Conservation (phyloP, 768 basidiomycete species). For the Podaxis carcinomalis region DNA sequence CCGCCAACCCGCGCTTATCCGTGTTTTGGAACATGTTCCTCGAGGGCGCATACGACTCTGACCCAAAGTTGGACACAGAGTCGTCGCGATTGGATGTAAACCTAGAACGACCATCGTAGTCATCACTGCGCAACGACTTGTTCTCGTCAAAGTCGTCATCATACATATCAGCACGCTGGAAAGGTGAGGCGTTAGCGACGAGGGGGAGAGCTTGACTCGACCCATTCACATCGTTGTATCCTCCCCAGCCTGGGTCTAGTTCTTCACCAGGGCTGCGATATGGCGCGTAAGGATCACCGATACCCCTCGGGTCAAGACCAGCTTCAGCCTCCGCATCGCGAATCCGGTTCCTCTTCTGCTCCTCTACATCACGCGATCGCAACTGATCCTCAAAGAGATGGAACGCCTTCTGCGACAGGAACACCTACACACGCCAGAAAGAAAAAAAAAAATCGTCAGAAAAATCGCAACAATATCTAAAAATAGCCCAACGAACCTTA, state of each 20-base stretch:
- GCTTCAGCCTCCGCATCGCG: conserved; percentile 74
- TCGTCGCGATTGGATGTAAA: conserved; percentile 79
- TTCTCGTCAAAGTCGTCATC: conserved; percentile 78
- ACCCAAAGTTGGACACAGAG: conserved; percentile 76
- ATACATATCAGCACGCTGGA: conserved; percentile 72
- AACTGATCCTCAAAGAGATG: conserved; percentile 85
- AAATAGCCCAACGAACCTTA: conserved; percentile 52
- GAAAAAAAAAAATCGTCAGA: background rate
- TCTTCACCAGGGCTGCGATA: conserved; percentile 55
- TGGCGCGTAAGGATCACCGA: conserved; percentile 73
- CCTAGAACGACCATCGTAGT: conserved; percentile 75
- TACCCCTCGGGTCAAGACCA: conserved; percentile 53
- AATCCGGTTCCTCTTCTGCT: conserved; percentile 76
- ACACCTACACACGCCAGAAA: conserved; percentile 51
- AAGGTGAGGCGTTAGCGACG: conserved; percentile 77
- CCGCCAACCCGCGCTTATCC: conserved; percentile 65
- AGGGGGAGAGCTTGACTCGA: conserved; percentile 81
- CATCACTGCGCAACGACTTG: conserved; percentile 69
- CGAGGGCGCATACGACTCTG: conserved; percentile 91
- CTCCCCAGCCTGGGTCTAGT: conserved; percentile 31
- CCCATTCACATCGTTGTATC: conserved; percentile 40
- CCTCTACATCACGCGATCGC: conserved; percentile 79
- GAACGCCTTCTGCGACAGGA: conserved; percentile 83
- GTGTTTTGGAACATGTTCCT: conserved; percentile 92
- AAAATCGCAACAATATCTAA: background rate